Conservation (phyloP, 441 rosid genomes). For the Breynia disticha region DNA sequence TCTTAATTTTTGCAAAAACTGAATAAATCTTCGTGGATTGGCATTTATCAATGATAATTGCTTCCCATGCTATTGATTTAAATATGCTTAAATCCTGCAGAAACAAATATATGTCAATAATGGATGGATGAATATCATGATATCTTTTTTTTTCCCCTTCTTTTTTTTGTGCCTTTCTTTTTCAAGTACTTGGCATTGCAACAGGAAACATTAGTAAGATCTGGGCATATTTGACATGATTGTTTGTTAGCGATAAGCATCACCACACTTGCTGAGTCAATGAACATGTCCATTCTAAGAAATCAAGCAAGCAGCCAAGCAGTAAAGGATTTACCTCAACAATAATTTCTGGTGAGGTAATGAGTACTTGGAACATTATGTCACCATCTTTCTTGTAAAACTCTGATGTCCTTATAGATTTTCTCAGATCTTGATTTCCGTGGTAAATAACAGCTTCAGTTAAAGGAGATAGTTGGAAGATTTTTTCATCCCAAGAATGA, state of each 20-base stretch:
- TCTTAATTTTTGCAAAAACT: constrained; percentile 30
- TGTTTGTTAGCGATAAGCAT: too few species aligned
- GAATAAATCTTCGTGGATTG: constrained; percentile 22
- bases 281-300: background rate
- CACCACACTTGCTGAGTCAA: too few species aligned
- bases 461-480: constrained; percentile 29
- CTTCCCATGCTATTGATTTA: constrained; percentile 35
- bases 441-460: constrained; percentile 34
- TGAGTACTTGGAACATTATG: constrained; percentile 40
- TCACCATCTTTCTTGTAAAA: constrained; percentile 30
- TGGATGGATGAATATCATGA: background rate
- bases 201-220: too few species aligned
- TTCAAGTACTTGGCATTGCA: too few species aligned
- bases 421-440: constrained; percentile 33
- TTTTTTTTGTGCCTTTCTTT: too few species aligned
- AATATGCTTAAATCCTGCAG: constrained; percentile 42
- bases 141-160: background rate
- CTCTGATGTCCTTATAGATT: constrained; percentile 33
- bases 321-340: constrained; percentile 34
- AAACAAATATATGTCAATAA: constrained; percentile 12
- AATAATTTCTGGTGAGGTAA: constrained; percentile 39
- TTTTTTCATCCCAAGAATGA: constrained; percentile 44
- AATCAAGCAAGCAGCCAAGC: constrained; percentile 6
- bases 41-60: constrained; percentile 44
- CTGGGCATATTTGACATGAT: too few species aligned